phyloP scores from a whole-genome alignment of 192 early-diverging fungal species.

The Oehlia diaphana region DNA sequence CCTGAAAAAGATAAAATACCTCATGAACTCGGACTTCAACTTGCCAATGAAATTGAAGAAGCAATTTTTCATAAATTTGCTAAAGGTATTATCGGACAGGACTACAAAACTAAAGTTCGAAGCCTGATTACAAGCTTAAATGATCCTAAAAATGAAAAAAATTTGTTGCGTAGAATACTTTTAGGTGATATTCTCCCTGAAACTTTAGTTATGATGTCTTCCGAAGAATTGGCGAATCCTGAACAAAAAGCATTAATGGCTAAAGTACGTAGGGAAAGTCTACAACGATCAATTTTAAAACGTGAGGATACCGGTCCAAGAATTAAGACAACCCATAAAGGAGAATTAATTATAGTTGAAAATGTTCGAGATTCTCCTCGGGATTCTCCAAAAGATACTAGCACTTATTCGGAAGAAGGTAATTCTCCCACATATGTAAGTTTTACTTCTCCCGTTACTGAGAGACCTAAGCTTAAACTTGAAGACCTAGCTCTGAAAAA shows the following conservation, averaged over 20 bases:
- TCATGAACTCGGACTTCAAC: constrained; percentile 34
- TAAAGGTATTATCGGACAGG: constrained; percentile 41
- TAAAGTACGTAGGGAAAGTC: constrained; percentile 52
- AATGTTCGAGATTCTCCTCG: constrained; percentile 12
- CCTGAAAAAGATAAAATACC: not conserved
- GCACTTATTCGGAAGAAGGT: not conserved
- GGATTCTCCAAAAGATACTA: not conserved
- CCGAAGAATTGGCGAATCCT: constrained; percentile 89
- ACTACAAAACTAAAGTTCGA: constrained; percentile 78
- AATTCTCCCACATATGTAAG: constrained; percentile 12
- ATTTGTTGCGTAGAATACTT: constrained; percentile 62
- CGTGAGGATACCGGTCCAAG: constrained; percentile 50
- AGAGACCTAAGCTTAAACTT: constrained; percentile 12
- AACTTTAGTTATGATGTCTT: constrained; percentile 75
- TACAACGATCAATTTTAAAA: constrained; percentile 57
- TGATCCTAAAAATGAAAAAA: constrained; percentile 73
- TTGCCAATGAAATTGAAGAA: constrained; percentile 50
- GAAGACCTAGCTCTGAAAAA: constrained; percentile 4
- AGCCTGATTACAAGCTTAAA: constrained; percentile 81
- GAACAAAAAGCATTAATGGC: constrained; percentile 61
- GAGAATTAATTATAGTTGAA: constrained; percentile 51
- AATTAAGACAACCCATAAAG: constrained; percentile 65
- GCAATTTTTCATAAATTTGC: constrained; percentile 51
- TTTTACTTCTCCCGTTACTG: constrained; percentile 2
- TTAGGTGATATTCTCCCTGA: constrained; percentile 61